A percentile compares a stretch with the other conserved stretches of the same genome.
These are phyloP conservation scores for Hebeloma cylindrosporum DNA, from an alignment of 768 basidiomycete species.

Conservation along the genomic window DNA sequence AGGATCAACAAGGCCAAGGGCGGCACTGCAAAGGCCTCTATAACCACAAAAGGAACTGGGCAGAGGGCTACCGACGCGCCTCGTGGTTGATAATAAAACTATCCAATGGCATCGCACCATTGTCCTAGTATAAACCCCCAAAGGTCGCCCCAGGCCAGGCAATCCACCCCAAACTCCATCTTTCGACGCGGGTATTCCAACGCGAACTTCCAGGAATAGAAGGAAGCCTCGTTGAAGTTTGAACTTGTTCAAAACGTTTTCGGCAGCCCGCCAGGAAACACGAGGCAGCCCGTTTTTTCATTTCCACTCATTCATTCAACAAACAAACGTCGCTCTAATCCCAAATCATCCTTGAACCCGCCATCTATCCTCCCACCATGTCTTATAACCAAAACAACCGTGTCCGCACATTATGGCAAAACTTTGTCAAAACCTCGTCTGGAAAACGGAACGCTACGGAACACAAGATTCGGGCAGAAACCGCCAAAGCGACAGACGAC, in stretches of 20 bases:
- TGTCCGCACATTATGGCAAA: conserved; percentile 21
- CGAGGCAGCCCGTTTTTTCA: conserved; percentile 39
- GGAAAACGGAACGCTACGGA: conserved; percentile 13
- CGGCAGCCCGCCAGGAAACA: conserved; percentile 36
- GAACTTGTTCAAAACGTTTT: conserved; percentile 19
- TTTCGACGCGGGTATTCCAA: not conserved
- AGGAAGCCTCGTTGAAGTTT: not conserved
- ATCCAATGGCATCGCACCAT: conserved; percentile 4
- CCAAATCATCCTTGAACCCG: conserved; percentile 31
- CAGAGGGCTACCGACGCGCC: conserved; percentile 38
- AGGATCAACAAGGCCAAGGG: too few relatives aligned
- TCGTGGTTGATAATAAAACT: conserved; percentile 20
- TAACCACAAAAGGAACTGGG: conserved; percentile 29
- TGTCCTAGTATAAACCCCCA: conserved; percentile 9
- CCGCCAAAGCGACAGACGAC: conserved; percentile 22
- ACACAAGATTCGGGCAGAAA: conserved; percentile 14
- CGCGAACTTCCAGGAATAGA: not conserved
- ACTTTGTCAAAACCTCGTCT: conserved; percentile 16
- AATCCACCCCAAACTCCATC: not conserved
- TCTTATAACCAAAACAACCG: conserved; percentile 16
- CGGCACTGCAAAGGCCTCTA: conserved; percentile 11
- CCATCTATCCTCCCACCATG: conserved; percentile 23
- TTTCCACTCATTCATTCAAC: conserved; percentile 28
- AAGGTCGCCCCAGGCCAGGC: not conserved
- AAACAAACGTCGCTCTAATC: conserved; percentile 31